Evolutionary conservation across 1,139 yeast genomes (phyloP), one percentile per base, ranked within the genome.

Genomic region (Debaryomyces singareniensis): DNA sequence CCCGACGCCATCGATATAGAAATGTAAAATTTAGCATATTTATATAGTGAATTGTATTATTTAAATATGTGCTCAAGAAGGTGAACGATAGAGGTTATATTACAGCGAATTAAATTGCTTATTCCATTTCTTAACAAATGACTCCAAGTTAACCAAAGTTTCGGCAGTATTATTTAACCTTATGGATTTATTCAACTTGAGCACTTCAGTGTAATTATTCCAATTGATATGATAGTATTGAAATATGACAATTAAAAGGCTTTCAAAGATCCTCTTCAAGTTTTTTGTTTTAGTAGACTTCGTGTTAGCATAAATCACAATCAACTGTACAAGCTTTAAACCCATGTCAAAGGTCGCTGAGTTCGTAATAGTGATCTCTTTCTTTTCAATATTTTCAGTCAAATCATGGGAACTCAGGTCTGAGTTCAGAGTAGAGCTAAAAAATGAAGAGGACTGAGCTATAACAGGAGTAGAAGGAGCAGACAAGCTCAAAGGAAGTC

Each of bases 1-100:
- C 81, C 84, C 1, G 86, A 82, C 43, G 79, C 75, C 28, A 79
- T 83, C 27, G 86, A 79, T 22, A 47, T 76, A 29, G 80, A 75
- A 29, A 59, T 82, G 58, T 18, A 18, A 18, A 20, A 5, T 14
- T 20, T 31, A 13, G 22, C 23, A 15, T 4, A 15, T 28, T 13
- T 24, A 20, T 9, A n/a, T 13, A 15, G 13, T 15, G 28, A 10
- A 9, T 11, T 9, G 25, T 23, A 23, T 11, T 6, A 9, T 23
- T 11, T 7, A 11, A 23, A 11, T 11, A 11, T 9, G 11, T 23
- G 7, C 13, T 7, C n/a, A 18, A 18, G 21, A 18, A 7, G n/a
- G 21, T n/a, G n/a, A 7, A 11, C 25, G 7, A 9, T 6, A 9
- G 13, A 23, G 11, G 25, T 23, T 23, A 6, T 6, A 7, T 36